Evolutionary conservation across 768 basidiomycete genomes (phyloP).

Genomic region (Jaapia argillacea): DNA sequence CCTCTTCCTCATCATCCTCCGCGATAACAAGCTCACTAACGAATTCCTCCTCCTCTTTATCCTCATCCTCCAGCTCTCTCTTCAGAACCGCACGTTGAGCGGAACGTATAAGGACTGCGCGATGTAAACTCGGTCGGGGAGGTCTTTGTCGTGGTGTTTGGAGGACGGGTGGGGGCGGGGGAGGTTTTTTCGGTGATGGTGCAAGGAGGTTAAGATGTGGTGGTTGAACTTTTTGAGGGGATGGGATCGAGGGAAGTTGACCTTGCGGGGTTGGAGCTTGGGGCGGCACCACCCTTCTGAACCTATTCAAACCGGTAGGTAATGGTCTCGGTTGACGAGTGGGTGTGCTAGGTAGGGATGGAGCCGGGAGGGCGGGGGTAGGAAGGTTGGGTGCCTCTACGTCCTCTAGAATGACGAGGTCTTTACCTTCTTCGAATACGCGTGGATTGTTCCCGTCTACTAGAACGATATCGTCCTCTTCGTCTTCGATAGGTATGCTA

Average conservation of each 20-base stretch:
- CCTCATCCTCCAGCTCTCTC: constrained; percentile 39
- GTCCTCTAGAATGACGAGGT: constrained; percentile 65
- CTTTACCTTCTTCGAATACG: constrained; percentile 60
- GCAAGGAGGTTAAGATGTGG: too few relatives aligned
- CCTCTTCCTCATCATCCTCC: constrained; percentile 13
- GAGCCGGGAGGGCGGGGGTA: constrained; percentile 4
- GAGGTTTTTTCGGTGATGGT: too few relatives aligned
- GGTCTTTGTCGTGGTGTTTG: constrained; percentile 17
- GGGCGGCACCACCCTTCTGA: too few relatives aligned
- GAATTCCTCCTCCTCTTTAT: constrained; percentile 34
- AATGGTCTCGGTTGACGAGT: too few relatives aligned
- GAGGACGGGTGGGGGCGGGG: constrained; percentile 5
- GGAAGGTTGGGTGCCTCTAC: constrained; percentile 28
- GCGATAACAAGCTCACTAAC: constrained; percentile 27
- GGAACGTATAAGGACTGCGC: constrained; percentile 60
- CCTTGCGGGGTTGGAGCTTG: too few relatives aligned
- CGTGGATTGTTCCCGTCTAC: constrained; percentile 58
- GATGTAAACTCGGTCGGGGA: constrained; percentile 44
- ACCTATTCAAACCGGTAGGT: too few relatives aligned
- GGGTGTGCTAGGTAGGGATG: too few relatives aligned
- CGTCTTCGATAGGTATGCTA: too few relatives aligned
- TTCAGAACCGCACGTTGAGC: constrained; percentile 51
- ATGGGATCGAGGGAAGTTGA: too few relatives aligned
- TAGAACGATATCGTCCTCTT: constrained; percentile 37
- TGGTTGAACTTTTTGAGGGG: too few relatives aligned